Evolutionary conservation across 768 basidiomycete species (phyloP).

Genomic region (Leccinum ochraceum): DNA sequence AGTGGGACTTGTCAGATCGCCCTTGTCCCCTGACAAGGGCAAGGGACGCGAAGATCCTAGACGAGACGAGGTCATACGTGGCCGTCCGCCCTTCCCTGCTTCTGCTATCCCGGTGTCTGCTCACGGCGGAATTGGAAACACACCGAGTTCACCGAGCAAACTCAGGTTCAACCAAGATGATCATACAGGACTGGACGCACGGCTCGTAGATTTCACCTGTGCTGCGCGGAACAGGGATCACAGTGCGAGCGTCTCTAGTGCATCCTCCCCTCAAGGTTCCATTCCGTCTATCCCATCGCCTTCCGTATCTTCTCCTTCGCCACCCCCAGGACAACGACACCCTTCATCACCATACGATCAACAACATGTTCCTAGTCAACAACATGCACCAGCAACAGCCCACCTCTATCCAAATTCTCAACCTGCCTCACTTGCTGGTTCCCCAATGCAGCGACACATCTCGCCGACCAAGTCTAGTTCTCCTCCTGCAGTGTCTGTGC

Average conservation of each 20-base stretch:
- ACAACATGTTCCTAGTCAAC: constrained; percentile 4
- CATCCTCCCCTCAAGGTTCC: constrained; percentile 73
- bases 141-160: constrained; percentile 35
- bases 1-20: constrained; percentile 61
- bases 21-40: constrained; percentile 37
- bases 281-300: constrained; percentile 83
- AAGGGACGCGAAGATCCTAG: constrained; percentile 30
- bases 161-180: constrained; percentile 15
- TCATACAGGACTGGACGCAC: constrained; percentile 30
- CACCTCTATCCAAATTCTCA: constrained; percentile 19
- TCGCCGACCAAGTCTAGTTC: constrained; percentile 60
- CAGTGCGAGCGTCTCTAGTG: constrained; percentile 74
- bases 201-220: constrained; percentile 36
- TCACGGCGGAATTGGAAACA: constrained; percentile 1
- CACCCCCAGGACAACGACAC: constrained; percentile 32
- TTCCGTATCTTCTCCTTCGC: constrained; percentile 51
- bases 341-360: constrained; percentile 27
- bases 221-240: constrained; percentile 48
- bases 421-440: constrained; percentile 17
- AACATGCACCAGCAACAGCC: constrained; percentile 6
- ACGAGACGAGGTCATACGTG: constrained; percentile 40
- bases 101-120: constrained; percentile 9
- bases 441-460: constrained; percentile 50
- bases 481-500: constrained; percentile 57
- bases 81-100: constrained; percentile 36